These are phyloP conservation scores for Citrus cavaleriei DNA, from an alignment of 345 rosid species.

Conservation along the genomic window DNA sequence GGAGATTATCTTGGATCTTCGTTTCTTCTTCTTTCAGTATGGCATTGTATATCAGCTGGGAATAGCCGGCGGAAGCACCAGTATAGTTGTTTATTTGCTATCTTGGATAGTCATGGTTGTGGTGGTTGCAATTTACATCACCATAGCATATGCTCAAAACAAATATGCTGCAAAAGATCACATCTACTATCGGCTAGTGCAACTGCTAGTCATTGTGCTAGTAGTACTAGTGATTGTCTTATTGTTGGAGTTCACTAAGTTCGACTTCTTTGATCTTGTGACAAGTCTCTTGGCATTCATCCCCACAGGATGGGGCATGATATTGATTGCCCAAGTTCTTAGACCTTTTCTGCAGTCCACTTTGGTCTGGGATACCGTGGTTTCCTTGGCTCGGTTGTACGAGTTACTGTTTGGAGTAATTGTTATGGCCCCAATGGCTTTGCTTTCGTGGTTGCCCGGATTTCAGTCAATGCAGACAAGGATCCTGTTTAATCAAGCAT, in stretches of 20 bases:
- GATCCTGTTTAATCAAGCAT: slow-evolving; percentile 82
- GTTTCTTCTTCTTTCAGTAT: slow-evolving; percentile 88
- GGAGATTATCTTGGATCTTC: slow-evolving; percentile 78
- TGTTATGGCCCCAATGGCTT: slow-evolving; percentile 73
- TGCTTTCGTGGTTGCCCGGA: slow-evolving; percentile 88
- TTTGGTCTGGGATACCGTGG: slow-evolving; percentile 67
- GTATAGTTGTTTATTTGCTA: slow-evolving; percentile 54
- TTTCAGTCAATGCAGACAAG: slow-evolving; percentile 89
- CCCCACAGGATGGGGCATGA: slow-evolving; percentile 90
- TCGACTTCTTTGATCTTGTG: slow-evolving; percentile 53
- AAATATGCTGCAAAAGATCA: slow-evolving; percentile 69
- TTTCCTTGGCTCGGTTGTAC: slow-evolving; percentile 76
- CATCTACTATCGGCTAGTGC: slow-evolving; percentile 69
- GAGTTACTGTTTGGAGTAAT: slow-evolving; percentile 76
- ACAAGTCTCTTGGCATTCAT: slow-evolving; percentile 77
- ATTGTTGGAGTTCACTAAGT: slow-evolving; percentile 45
- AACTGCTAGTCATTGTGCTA: slow-evolving; percentile 47
- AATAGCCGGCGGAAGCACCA: slow-evolving; percentile 33
- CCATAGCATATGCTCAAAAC: slow-evolving; percentile 60
- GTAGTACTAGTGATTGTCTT: slow-evolving; percentile 43
- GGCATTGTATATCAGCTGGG: slow-evolving; percentile 73
- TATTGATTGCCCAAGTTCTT: slow-evolving; percentile 65
- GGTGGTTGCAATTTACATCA: slow-evolving; percentile 46
- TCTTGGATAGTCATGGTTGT: slow-evolving; percentile 73
- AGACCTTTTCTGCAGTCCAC: slow-evolving; percentile 42